A percentile compares a stretch with the other conserved stretches of the same genome.
Evolutionary conservation across 768 basidiomycete genomes (phyloP).

Genomic region (Lactarius vividus): DNA sequence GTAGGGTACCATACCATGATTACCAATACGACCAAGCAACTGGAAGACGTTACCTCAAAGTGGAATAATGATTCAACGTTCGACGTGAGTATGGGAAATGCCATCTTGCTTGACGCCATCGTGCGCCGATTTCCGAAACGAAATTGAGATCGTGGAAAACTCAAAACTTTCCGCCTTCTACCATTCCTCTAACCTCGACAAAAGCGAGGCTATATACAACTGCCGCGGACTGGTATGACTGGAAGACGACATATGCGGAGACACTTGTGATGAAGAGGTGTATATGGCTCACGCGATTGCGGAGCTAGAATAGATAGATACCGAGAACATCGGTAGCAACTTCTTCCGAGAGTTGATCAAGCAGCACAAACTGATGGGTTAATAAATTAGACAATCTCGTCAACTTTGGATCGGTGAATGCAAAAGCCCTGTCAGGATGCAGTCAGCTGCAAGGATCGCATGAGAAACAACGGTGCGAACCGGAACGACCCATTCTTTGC

Average conservation of each 20-base stretch:
- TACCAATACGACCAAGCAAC: background rate
- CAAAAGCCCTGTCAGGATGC: conserved; percentile 47
- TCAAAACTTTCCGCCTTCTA: background rate
- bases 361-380: conserved; percentile 2
- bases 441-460: background rate
- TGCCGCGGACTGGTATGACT: background rate
- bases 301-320: background rate
- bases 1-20: background rate
- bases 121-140: background rate
- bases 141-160: background rate
- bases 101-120: no score
- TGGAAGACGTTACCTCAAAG: background rate
- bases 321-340: conserved; percentile 8
- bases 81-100: background rate
- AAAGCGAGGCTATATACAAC: background rate
- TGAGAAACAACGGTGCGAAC: conserved; percentile 44
- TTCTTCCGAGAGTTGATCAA: conserved; percentile 7
- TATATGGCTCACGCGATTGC: conserved; percentile 2
- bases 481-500: conserved; percentile 89
- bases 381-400: conserved; percentile 41
- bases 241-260: background rate
- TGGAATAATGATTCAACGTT: background rate
- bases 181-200: background rate
- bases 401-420: conserved; percentile 52
- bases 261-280: conserved; percentile 3